Base-by-base conservation (phyloP, 192 early-diverging fungal genomes). In the Rhizophlyctis rosea region DNA sequence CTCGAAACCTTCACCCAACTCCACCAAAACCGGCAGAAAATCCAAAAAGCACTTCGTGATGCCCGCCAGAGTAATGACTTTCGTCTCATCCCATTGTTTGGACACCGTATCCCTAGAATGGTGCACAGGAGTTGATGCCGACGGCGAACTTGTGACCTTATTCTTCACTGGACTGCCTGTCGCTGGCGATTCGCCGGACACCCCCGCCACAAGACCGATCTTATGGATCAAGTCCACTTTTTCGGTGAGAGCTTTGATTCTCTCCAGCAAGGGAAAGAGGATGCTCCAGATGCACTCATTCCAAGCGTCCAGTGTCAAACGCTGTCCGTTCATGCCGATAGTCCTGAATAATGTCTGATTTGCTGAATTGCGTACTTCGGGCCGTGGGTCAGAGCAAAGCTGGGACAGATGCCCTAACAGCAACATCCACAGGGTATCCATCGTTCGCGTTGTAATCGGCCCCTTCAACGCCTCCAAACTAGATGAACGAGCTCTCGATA, bases 291-390 rank as follows among this genome's bases (percentile, higher is more conserved):
- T 76, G 62, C 88, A 89, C 33, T 87, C 76, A 33, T 90, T 84
- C 93, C 94, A 96, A 9, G 88, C 76, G 36, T 88, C 79, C 32
- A 73, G 62, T 21, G 82, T 83, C 18, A 99, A 77, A 16, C 79
- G 64, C 30, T 64, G 62, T 5, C 92, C 97, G 64, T 96, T 92
- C 78, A 96, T 90, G 39, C 87, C 85, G 34, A 99, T 87, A 3
- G 95, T 93, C 49, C 94, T 81, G 71, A 96, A 95, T 50, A 99
- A 75, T 3, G 95, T 98, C 69, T 98, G 97, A 50, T 90, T 91
- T 18, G 94, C 93, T 14, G 90, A 88, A 65, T 95, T 91, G 27
- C 97, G 82, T 9, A 99, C 94, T 65, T 98, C 94, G 0, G 91
- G 90, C 16, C 95, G 76, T 4, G 61, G 61, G 63, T 99, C 97